Percentiles rank a stretch among this genome's conserved stretches.
These are phyloP conservation scores for Alternaria ventricosa DNA, from an alignment of 2,329 filamentous ascomycete species.

Conservation along the genomic window DNA sequence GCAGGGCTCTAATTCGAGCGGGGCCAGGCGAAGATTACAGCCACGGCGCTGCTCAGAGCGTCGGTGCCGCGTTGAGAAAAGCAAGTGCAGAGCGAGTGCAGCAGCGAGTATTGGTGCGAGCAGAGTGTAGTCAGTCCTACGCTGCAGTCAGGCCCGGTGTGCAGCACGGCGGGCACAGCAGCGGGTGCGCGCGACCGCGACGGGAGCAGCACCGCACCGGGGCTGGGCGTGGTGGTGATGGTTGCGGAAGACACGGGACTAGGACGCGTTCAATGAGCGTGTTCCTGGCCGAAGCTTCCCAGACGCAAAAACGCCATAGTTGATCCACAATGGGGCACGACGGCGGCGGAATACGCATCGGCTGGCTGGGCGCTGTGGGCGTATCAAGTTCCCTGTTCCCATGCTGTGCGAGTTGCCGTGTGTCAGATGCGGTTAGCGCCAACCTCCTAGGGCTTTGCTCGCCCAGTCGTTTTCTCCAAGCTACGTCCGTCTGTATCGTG, in stretches of 20 bases:
- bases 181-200: constrained; percentile 13
- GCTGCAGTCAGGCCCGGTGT: constrained; percentile 9
- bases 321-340: constrained; percentile 27
- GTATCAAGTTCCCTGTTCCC: constrained; percentile 35
- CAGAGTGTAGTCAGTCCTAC: constrained; percentile 15
- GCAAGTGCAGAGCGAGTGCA: constrained; percentile 21
- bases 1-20: constrained; percentile 39
- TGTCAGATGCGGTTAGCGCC: constrained; percentile 27
- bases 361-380: constrained; percentile 20
- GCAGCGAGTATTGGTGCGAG: constrained; percentile 23
- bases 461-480: constrained; percentile 46
- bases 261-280: constrained; percentile 39
- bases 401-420: constrained; percentile 38
- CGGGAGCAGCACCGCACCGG: constrained; percentile 13
- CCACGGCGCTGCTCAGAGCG: constrained; percentile 22
- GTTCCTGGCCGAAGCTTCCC: constrained; percentile 42
- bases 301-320: constrained; percentile 41
- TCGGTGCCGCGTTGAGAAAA: constrained; percentile 11
- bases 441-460: constrained; percentile 38
- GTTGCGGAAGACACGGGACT: constrained; percentile 31
- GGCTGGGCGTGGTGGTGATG: constrained; percentile 7
- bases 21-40: constrained; percentile 26
- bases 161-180: constrained; percentile 9
- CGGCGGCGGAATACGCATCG: constrained; percentile 19
- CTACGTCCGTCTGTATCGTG: constrained; percentile 43